These are phyloP conservation scores for Dalbergia cochinchinensis DNA, from an alignment of 306 rosid species.

Conservation along the genomic window DNA sequence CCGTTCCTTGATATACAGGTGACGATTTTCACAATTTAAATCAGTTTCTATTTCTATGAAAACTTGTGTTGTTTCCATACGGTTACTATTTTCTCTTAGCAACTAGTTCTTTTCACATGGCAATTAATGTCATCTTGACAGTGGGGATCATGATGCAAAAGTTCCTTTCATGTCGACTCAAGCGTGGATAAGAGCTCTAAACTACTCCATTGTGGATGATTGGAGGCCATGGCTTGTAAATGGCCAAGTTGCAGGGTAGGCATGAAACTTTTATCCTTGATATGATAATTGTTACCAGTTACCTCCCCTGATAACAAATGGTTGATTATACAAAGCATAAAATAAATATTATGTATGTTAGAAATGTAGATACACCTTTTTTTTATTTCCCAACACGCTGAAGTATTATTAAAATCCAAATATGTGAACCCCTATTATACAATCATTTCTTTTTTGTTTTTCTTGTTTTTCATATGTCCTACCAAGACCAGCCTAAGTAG, in stretches of 20 bases:
- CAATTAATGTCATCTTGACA: slow-evolving; percentile 32
- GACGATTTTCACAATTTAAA: slow-evolving; percentile 4
- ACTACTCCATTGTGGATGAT: too few relatives aligned
- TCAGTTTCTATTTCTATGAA: not conserved
- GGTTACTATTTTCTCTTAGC: not conserved
- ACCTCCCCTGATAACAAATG: too few relatives aligned
- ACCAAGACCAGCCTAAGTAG: not conserved
- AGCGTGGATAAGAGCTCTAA: slow-evolving; percentile 62
- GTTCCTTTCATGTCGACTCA: slow-evolving; percentile 58
- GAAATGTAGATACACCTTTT: too few relatives aligned
- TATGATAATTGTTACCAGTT: too few relatives aligned
- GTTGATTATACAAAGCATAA: too few relatives aligned
- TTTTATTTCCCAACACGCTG: too few relatives aligned
- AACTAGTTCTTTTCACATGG: slow-evolving; percentile 1
- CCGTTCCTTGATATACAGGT: slow-evolving; percentile 64
- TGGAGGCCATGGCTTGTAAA: slow-evolving; percentile 58
- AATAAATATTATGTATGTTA: too few relatives aligned
- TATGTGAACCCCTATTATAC: not conserved
- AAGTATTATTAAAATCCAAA: too few relatives aligned
- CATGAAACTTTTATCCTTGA: slow-evolving; percentile 1
- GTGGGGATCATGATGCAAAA: slow-evolving; percentile 63
- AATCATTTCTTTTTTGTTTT: not conserved
- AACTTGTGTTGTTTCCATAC: not conserved
- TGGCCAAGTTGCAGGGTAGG: slow-evolving; percentile 61
- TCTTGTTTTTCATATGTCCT: too few relatives aligned